These are phyloP conservation scores for Boletus austroedulis DNA, from an alignment of 1,284 basidiomycete species.

Conservation along the genomic window DNA sequence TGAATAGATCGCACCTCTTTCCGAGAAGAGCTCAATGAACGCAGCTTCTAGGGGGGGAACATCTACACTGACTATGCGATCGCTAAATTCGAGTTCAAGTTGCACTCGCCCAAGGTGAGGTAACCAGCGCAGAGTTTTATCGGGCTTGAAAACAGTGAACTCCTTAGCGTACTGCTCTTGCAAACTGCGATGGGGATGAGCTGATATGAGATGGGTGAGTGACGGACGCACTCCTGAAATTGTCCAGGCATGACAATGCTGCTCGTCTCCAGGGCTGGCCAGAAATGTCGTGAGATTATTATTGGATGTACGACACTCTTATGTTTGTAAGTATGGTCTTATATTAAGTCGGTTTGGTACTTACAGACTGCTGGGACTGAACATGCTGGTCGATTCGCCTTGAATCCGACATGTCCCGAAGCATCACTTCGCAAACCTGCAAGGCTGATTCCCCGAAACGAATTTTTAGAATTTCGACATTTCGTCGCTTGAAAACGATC, in stretches of 20 bases:
- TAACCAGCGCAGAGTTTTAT: constrained; percentile 85
- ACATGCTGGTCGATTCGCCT: constrained; percentile 83
- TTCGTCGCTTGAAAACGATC: constrained; percentile 62
- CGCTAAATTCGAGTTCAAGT: constrained; percentile 76
- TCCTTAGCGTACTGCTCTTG: constrained; percentile 75
- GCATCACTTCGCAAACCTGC: constrained; percentile 94
- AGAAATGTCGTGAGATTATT: constrained; percentile 90
- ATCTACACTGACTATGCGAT: constrained; percentile 72
- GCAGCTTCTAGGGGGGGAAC: constrained; percentile 87
- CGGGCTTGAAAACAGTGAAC: constrained; percentile 81
- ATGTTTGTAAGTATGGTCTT: constrained; percentile 6
- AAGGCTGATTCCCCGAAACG: constrained; percentile 89
- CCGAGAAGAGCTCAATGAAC: constrained; percentile 82
- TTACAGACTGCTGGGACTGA: constrained; percentile 66
- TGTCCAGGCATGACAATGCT: constrained; percentile 80
- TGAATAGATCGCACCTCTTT: constrained; percentile 46
- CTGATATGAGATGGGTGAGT: neutral
- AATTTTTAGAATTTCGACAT: constrained; percentile 89
- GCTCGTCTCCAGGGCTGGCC: constrained; percentile 79
- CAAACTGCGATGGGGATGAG: constrained; percentile 44
- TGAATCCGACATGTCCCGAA: constrained; percentile 93
- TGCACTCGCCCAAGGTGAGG: constrained; percentile 82
- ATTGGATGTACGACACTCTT: constrained; percentile 69
- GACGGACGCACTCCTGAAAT: constrained; percentile 60
- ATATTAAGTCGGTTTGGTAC: constrained; percentile 20